A percentile compares a stretch with the other conserved stretches of the same genome.
Conservation (phyloP, 164 flowering plant genomes). For the Hamamelis virginiana region DNA sequence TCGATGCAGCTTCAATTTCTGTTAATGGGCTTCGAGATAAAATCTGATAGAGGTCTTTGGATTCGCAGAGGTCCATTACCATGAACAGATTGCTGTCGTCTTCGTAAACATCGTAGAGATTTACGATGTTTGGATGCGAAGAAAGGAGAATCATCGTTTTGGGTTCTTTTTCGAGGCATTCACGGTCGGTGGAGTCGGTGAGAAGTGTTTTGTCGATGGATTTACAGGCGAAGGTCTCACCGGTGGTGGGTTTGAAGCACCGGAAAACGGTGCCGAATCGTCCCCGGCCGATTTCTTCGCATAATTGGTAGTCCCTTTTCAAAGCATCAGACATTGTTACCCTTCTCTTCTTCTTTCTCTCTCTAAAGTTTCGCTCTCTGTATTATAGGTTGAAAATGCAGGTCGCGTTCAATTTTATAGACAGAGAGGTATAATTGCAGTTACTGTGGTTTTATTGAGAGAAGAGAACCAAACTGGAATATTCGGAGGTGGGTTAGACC, state of each 20-base stretch:
- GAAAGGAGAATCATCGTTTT: constrained; percentile 50
- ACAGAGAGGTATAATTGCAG: no score
- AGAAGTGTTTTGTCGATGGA: constrained; percentile 45
- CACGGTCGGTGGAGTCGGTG: constrained; percentile 51
- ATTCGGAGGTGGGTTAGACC: no score
- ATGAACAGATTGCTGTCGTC: constrained; percentile 40
- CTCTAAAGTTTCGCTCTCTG: neutral
- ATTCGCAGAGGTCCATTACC: constrained; percentile 51
- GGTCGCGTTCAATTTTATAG: no score
- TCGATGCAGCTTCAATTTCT: constrained; percentile 38
- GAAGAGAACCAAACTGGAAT: no score
- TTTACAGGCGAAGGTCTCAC: constrained; percentile 53
- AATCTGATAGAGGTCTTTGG: constrained; percentile 40
- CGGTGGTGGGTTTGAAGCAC: constrained; percentile 38
- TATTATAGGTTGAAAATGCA: no score
- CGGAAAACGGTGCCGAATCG: constrained; percentile 65
- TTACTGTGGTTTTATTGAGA: no score
- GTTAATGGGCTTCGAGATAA: constrained; percentile 25
- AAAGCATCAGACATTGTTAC: constrained; percentile 23
- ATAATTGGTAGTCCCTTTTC: constrained; percentile 41
- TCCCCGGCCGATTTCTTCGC: constrained; percentile 72
- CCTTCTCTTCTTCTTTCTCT: neutral
- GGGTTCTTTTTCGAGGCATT: constrained; percentile 63
- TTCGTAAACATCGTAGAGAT: constrained; percentile 43
- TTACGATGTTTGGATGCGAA: constrained; percentile 44